phyloP scores from a whole-genome alignment of 2,329 filamentous ascomycete genomes.

The Dothideomycetes sp. region DNA sequence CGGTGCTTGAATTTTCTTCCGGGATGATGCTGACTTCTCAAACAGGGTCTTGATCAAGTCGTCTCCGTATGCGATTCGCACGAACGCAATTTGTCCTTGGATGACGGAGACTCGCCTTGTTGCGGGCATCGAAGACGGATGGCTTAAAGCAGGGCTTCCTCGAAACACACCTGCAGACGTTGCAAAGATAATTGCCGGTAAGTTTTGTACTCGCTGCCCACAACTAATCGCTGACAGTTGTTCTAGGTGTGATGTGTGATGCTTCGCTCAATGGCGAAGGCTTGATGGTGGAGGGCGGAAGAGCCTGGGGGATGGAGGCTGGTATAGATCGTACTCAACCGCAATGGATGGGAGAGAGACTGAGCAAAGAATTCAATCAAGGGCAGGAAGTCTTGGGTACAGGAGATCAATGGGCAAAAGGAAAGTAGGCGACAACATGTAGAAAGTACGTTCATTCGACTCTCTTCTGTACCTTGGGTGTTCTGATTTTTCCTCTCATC shows the following conservation, averaged over 20 bases:
- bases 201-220: not conserved
- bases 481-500: conserved; percentile 42
- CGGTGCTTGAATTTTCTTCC: not conserved
- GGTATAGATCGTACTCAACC: conserved; percentile 33
- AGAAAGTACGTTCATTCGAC: conserved; percentile 16
- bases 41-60: conserved; percentile 26
- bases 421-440: too few species aligned
- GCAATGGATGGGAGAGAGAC: conserved; percentile 36
- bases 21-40: conserved; percentile 13
- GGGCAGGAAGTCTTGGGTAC: conserved; percentile 29
- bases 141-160: conserved; percentile 32
- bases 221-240: not conserved
- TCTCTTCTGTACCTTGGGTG: conserved; percentile 31
- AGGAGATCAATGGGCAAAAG: conserved; percentile 21
- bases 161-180: conserved; percentile 33
- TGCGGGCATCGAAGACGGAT: conserved; percentile 28
- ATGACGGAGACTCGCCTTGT: conserved; percentile 34
- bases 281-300: conserved; percentile 35
- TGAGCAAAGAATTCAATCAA: conserved; percentile 26
- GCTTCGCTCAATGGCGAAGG: conserved; percentile 31
- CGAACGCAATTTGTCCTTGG: conserved; percentile 39
- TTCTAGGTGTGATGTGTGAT: conserved; percentile 25
- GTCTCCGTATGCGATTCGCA: conserved; percentile 26
- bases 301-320: conserved; percentile 37
- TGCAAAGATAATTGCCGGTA: conserved; percentile 30